Evolutionary conservation across 2,329 filamentous ascomycete species (phyloP).

Genomic region (Aaosphaeria arxii): DNA sequence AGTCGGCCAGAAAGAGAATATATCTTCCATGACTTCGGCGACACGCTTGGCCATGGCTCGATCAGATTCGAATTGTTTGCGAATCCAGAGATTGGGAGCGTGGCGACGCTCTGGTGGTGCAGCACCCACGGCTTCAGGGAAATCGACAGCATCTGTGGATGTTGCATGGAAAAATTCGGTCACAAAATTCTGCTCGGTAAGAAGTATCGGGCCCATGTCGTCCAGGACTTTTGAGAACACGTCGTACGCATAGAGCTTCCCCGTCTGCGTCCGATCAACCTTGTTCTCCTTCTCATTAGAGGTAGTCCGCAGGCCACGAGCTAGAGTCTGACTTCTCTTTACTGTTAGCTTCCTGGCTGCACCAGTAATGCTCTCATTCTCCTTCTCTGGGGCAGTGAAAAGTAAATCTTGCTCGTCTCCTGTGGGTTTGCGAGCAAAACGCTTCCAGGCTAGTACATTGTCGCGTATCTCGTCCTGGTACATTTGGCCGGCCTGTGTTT

Average conservation of each 20-base stretch:
- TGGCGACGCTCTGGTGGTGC: conserved; percentile 65
- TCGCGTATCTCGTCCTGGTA: conserved; percentile 83
- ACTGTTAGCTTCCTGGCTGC: conserved; percentile 88
- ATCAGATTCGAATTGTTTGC: conserved; percentile 83
- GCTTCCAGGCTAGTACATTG: conserved; percentile 75
- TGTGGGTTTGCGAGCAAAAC: conserved; percentile 68
- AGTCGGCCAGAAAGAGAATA: conserved; percentile 77
- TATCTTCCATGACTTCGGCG: conserved; percentile 81
- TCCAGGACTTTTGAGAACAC: conserved; percentile 77
- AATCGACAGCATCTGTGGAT: conserved; percentile 78
- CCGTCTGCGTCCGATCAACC: conserved; percentile 59
- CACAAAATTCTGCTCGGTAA: conserved; percentile 94
- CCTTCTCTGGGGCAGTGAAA: conserved; percentile 89
- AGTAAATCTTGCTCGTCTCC: conserved; percentile 79
- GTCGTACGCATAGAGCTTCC: conserved; percentile 72
- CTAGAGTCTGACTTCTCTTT: conserved; percentile 86
- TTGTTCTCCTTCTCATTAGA: conserved; percentile 59
- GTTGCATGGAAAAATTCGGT: conserved; percentile 96
- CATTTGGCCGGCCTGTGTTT: conserved; percentile 69
- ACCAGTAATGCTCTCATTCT: conserved; percentile 65
- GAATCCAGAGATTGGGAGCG: conserved; percentile 69
- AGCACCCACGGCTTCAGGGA: conserved; percentile 72
- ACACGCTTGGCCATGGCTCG: conserved; percentile 80
- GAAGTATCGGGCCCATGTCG: conserved; percentile 77
- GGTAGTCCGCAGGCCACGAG: conserved; percentile 67